Evolutionary conservation across 495 filamentous ascomycete genomes (phyloP).

Genomic region (Neurospora discreta): DNA sequence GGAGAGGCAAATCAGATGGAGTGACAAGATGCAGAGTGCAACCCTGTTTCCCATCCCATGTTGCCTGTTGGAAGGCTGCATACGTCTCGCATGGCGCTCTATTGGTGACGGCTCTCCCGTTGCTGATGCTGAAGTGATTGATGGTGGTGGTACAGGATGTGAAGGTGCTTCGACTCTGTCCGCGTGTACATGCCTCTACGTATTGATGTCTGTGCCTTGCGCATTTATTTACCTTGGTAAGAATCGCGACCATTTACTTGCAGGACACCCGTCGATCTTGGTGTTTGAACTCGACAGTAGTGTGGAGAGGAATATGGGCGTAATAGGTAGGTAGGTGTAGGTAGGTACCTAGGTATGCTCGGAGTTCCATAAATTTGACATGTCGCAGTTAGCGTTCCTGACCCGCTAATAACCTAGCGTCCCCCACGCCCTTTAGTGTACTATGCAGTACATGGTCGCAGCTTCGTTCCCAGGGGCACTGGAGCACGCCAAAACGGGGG

Average conservation of each 20-base stretch:
- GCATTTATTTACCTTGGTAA: neutral
- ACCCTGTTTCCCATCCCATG: neutral
- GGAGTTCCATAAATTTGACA: neutral
- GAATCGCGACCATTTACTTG: no score
- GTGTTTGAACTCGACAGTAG: no score
- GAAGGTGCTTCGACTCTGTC: neutral
- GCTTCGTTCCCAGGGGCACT: neutral
- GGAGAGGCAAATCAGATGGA: neutral
- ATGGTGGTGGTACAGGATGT: neutral
- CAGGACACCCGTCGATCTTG: no score
- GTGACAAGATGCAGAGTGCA: neutral
- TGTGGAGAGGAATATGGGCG: neutral
- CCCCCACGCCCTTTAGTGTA: neutral
- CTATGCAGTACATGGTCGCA: no score
- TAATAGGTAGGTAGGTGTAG: neutral
- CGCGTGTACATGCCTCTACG: neutral
- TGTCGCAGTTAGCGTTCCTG: neutral
- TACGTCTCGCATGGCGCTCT: neutral
- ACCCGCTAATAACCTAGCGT: neutral
- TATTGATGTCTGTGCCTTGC: neutral
- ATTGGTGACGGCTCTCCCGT: neutral
- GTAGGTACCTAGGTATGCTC: neutral
- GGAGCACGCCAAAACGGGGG: neutral
- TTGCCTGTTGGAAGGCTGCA: neutral
- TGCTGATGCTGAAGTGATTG: neutral